These are phyloP conservation scores for Phalaenopsis hybrid DNA, from an alignment of 116 monocot species.

Conservation along the genomic window DNA sequence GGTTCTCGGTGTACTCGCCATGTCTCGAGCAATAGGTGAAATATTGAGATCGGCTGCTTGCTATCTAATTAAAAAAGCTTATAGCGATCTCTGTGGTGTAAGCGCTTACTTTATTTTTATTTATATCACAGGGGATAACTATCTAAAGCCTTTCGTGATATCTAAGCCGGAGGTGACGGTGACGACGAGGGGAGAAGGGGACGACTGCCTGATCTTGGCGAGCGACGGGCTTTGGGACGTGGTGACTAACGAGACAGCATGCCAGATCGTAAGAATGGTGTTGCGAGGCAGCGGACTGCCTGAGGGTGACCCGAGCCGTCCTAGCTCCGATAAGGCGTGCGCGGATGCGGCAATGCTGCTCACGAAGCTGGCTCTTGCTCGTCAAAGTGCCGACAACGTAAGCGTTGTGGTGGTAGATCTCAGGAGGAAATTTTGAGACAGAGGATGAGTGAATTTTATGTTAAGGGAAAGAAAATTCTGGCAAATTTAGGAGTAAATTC, in stretches of 20 bases:
- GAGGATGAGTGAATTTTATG: not conserved
- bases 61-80: not conserved
- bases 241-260: constrained; percentile 45
- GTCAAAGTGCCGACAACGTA: constrained; percentile 57
- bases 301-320: not conserved
- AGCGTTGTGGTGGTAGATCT: constrained; percentile 65
- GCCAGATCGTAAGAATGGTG: constrained; percentile 32
- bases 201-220: constrained; percentile 44
- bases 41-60: not conserved
- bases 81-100: not conserved
- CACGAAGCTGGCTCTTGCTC: constrained; percentile 57
- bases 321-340: constrained; percentile 35
- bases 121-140: constrained; percentile 25
- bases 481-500: not conserved
- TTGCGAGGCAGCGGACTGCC: constrained; percentile 13
- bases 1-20: constrained; percentile 47
- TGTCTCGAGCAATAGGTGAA: constrained; percentile 53
- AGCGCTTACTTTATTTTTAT: not conserved
- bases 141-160: constrained; percentile 49
- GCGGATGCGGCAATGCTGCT: constrained; percentile 60
- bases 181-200: constrained; percentile 20
- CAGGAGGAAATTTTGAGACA: constrained; percentile 6
- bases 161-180: constrained; percentile 54
- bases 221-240: constrained; percentile 61
- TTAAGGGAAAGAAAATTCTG: not conserved